phyloP scores from a whole-genome alignment of 805 yeast genomes.

The Candida endomychidarum region DNA sequence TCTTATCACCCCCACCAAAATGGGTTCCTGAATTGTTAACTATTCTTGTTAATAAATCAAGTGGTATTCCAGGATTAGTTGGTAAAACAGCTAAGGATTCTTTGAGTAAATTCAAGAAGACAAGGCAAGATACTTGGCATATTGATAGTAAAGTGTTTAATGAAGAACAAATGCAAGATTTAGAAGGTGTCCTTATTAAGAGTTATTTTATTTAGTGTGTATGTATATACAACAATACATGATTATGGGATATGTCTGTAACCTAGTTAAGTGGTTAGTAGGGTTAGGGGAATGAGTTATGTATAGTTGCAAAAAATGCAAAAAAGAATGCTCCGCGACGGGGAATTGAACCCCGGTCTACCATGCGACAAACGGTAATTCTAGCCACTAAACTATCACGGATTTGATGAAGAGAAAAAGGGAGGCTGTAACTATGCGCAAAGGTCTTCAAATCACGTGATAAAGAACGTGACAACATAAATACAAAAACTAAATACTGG shows the following conservation, averaged over 20 bases:
- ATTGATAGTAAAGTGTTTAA: slow-evolving; percentile 76
- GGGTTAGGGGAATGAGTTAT: neutral
- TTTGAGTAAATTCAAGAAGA: slow-evolving; percentile 82
- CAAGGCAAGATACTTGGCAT: slow-evolving; percentile 96
- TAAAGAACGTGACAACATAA: no score
- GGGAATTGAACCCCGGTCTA: slow-evolving; percentile 12
- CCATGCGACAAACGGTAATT: slow-evolving; percentile 11
- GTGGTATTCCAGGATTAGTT: slow-evolving; percentile 71
- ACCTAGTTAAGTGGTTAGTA: no score
- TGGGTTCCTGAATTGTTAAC: slow-evolving; percentile 83
- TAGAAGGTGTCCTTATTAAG: slow-evolving; percentile 92
- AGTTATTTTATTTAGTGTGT: slow-evolving; percentile 72
- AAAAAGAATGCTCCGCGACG: slow-evolving; percentile 10
- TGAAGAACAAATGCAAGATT: slow-evolving; percentile 77
- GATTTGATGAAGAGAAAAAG: neutral
- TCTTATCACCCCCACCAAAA: slow-evolving; percentile 82
- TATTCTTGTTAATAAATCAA: slow-evolving; percentile 66
- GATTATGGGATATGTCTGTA: no score
- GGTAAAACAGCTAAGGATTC: slow-evolving; percentile 83
- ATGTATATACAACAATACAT: no score
- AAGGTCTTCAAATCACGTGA: no score
- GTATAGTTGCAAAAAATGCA: neutral
- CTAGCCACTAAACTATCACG: slow-evolving; percentile 12
- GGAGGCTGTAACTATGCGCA: no score
- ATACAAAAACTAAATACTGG: no score